Evolutionary conservation across 148 eudicot genomes (phyloP).

Genomic region (Chenopodium quinoa): DNA sequence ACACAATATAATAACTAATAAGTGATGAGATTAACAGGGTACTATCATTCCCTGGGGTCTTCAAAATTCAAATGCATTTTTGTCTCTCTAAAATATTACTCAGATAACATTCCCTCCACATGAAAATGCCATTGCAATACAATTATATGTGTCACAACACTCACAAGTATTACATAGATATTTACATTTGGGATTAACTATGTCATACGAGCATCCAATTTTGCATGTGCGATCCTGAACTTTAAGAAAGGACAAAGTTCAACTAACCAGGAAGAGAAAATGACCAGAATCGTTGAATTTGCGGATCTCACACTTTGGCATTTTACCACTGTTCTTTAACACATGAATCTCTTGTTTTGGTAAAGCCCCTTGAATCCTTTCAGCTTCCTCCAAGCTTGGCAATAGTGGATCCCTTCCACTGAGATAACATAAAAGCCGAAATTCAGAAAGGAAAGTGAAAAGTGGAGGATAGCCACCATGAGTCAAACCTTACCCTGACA

Average conservation of each 20-base stretch:
- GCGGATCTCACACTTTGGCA: constrained; percentile 44
- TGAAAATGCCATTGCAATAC: background rate
- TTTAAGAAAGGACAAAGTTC: constrained; percentile 6
- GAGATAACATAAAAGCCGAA: constrained; percentile 2
- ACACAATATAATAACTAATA: no score
- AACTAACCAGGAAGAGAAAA: constrained; percentile 37
- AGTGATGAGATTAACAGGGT: no score
- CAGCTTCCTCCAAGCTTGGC: constrained; percentile 42
- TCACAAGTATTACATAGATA: background rate
- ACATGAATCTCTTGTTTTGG: constrained; percentile 38
- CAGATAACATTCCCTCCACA: background rate
- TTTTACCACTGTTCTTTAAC: constrained; percentile 18
- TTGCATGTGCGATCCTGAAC: background rate
- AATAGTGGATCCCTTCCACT: constrained; percentile 45
- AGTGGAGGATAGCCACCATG: background rate
- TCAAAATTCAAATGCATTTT: background rate
- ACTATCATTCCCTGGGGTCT: background rate
- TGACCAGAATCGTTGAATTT: constrained; percentile 42
- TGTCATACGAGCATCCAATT: background rate
- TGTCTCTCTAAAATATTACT: background rate
- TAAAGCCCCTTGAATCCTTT: constrained; percentile 34
- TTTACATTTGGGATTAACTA: background rate
- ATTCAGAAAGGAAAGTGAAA: background rate
- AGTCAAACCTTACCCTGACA: background rate
- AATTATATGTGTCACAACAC: no score